Conservation (phyloP, 1,139 yeast genomes). For the Suhomyces coccinellae region DNA sequence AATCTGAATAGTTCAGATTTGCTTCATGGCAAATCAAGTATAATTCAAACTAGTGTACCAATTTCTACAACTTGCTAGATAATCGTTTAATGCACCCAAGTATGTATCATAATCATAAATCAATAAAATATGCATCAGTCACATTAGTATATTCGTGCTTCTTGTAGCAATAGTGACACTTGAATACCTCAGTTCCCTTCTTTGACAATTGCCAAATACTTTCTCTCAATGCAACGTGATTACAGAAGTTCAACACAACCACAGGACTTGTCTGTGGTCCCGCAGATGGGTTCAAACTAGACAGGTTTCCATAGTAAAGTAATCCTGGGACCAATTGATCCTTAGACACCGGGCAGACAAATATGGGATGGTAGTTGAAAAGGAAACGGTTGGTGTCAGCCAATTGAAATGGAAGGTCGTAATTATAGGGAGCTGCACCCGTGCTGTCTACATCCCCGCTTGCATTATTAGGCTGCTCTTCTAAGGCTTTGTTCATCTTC, state of each 20-base stretch:
- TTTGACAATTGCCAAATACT: slow-evolving; percentile 47
- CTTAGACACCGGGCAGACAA: slow-evolving; percentile 88
- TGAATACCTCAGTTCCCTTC: slow-evolving; percentile 44
- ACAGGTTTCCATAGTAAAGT: slow-evolving; percentile 26
- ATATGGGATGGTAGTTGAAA: slow-evolving; percentile 73
- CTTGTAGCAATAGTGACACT: slow-evolving; percentile 52
- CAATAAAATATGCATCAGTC: slow-evolving; percentile 47
- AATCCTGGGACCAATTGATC: slow-evolving; percentile 57
- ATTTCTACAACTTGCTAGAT: neutral
- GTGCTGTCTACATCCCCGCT: neutral
- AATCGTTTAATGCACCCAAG: no score
- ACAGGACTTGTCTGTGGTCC: slow-evolving; percentile 35
- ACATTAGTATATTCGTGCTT: slow-evolving; percentile 45
- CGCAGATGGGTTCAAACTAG: slow-evolving; percentile 10
- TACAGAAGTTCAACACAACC: slow-evolving; percentile 45
- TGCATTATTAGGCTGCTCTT: slow-evolving; percentile 4
- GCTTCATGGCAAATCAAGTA: no score
- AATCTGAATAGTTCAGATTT: no score
- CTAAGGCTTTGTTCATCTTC: slow-evolving; percentile 26
- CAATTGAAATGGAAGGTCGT: slow-evolving; percentile 46
- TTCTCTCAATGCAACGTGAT: slow-evolving; percentile 46
- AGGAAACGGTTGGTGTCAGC: slow-evolving; percentile 44
- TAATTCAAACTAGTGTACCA: no score
- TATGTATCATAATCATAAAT: slow-evolving; percentile 22
- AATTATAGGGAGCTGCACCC: slow-evolving; percentile 26